These are phyloP conservation scores for Nepenthes mirabilis DNA, from an alignment of 148 eudicot species.

Conservation along the genomic window DNA sequence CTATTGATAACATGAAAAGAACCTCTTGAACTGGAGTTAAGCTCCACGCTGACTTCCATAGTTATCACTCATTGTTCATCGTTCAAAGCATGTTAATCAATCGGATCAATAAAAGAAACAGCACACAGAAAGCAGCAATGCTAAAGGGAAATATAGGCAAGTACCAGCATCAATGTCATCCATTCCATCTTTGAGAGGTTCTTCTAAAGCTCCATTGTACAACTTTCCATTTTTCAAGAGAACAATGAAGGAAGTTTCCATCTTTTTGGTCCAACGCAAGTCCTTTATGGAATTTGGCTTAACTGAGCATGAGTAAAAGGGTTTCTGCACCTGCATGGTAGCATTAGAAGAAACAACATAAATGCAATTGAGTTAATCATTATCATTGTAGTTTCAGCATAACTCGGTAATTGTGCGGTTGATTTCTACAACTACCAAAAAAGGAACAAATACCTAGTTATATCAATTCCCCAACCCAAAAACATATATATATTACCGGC, in stretches of 20 bases:
- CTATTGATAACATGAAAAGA: too few species aligned
- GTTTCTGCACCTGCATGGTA: slow-evolving; percentile 37
- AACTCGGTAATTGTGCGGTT: too few species aligned
- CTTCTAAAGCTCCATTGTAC: slow-evolving; percentile 44
- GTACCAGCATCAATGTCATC: slow-evolving; percentile 80
- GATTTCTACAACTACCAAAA: too few species aligned
- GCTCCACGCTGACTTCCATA: too few species aligned
- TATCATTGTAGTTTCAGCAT: too few species aligned
- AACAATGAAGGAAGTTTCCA: slow-evolving; percentile 35
- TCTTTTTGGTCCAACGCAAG: slow-evolving; percentile 54
- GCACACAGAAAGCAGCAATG: not conserved
- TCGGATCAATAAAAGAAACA: not conserved
- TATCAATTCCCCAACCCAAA: too few species aligned
- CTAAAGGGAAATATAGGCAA: not conserved
- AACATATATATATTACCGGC: too few species aligned
- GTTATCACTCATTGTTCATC: too few species aligned
- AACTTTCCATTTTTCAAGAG: slow-evolving; percentile 46
- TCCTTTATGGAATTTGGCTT: slow-evolving; percentile 55
- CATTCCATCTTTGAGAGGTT: slow-evolving; percentile 32
- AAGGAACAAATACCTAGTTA: too few species aligned
- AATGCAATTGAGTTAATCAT: not conserved
- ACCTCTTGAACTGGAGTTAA: too few species aligned
- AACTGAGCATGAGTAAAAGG: slow-evolving; percentile 43
- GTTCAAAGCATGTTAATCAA: too few species aligned
- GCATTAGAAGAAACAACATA: slow-evolving; percentile 3